Evolutionary conservation across 148 eudicot genomes (phyloP).

Genomic region (Suaeda aralocaspica): DNA sequence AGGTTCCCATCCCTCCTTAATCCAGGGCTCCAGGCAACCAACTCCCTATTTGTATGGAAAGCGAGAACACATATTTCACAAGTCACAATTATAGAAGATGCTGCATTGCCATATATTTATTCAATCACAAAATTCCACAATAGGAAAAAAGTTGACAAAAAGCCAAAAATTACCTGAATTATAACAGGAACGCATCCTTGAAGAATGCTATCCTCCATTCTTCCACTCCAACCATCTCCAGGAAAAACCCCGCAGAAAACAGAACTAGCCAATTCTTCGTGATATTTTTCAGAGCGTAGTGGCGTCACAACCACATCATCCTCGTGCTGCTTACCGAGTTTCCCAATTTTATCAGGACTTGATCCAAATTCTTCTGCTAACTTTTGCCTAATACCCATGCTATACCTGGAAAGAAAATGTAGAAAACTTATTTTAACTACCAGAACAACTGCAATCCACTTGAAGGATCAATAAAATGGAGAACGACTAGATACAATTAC

Average conservation of each 20-base stretch:
- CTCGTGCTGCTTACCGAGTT: slow-evolving; percentile 83
- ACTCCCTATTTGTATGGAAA: too few species aligned
- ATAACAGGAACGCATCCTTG: slow-evolving; percentile 97
- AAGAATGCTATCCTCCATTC: slow-evolving; percentile 95
- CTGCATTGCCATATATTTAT: background rate
- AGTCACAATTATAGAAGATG: background rate
- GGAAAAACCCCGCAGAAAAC: slow-evolving; percentile 93
- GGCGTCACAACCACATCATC: slow-evolving; percentile 83
- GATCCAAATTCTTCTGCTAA: slow-evolving; percentile 89
- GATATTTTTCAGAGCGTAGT: slow-evolving; percentile 57
- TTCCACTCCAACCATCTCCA: slow-evolving; percentile 99
- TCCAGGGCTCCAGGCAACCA: too few species aligned
- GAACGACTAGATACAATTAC: background rate
- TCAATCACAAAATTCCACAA: background rate
- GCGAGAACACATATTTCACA: background rate
- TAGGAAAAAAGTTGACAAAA: background rate
- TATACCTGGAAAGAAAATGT: slow-evolving; percentile 50
- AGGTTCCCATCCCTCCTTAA: too few species aligned
- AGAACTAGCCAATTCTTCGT: slow-evolving; percentile 66
- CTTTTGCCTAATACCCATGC: slow-evolving; percentile 95
- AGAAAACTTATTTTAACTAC: background rate
- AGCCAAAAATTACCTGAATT: slow-evolving; percentile 61
- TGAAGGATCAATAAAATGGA: background rate
- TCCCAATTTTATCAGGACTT: slow-evolving; percentile 67
- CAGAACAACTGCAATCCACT: background rate